Percentiles rank a stretch among this genome's conserved stretches.
These are phyloP conservation scores for Pleurotus salmoneostramineus DNA, from an alignment of 768 basidiomycete genomes.

Conservation along the genomic window DNA sequence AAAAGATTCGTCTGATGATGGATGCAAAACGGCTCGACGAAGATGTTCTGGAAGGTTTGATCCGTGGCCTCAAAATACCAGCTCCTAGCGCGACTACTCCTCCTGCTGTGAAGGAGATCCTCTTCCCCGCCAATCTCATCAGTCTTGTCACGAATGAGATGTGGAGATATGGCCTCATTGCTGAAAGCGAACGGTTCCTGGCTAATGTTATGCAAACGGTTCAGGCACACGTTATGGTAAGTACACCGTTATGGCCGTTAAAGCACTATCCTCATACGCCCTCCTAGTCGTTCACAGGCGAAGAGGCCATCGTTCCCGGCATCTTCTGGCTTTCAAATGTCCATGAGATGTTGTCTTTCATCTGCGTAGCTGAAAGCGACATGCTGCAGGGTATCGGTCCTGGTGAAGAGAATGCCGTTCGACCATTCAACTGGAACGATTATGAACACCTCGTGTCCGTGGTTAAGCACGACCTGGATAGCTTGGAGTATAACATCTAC, in stretches of 20 bases:
- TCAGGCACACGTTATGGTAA: constrained; percentile 95
- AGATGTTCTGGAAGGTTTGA: constrained; percentile 86
- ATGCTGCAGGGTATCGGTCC: constrained; percentile 98
- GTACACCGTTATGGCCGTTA: constrained; percentile 23
- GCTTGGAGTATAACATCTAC: constrained; percentile 98
- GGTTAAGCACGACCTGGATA: constrained; percentile 98
- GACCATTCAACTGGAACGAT: constrained; percentile 94
- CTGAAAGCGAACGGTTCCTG: constrained; percentile 95
- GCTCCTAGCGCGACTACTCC: constrained; percentile 86
- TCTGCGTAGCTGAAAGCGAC: constrained; percentile 97
- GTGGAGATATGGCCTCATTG: constrained; percentile 99
- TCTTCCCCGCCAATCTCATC: constrained; percentile 98
- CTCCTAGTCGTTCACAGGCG: constrained; percentile 78
- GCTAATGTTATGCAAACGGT: constrained; percentile 99
- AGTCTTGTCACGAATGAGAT: constrained; percentile 99
- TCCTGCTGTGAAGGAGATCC: constrained; percentile 93
- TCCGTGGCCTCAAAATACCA: constrained; percentile 91
- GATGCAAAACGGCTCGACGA: constrained; percentile 88
- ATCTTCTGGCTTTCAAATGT: constrained; percentile 99
- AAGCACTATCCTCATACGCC: neutral
- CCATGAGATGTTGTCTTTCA: constrained; percentile 98
- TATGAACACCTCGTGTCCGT: constrained; percentile 97
- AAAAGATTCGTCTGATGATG: constrained; percentile 92
- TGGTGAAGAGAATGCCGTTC: constrained; percentile 87
- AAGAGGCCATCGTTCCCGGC: constrained; percentile 94